Base-by-base conservation (phyloP, 2,329 filamentous ascomycete genomes). In the Lachnellula occidentalis region DNA sequence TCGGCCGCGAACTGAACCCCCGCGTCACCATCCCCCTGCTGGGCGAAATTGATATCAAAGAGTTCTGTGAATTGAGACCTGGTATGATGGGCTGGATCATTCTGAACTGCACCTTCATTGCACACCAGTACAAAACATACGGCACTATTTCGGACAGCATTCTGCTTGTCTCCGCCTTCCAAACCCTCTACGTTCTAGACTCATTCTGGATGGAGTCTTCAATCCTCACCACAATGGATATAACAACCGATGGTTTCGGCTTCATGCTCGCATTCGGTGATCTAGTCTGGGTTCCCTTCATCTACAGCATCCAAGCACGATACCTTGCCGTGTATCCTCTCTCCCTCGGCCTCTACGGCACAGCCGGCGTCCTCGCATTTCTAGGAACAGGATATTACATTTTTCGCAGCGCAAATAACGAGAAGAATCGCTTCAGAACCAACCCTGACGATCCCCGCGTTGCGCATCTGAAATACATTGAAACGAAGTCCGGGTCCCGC, bases 201-300 rank as follows among this genome's bases (percentile, higher is more conserved):
- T 84, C 85, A 7, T 83, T 90, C 60, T 91, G 86, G 76, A 94
- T 92, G 80, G 92, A 97, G 71, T 80, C 88, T 0, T 87, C 90
- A 2, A 87, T 96, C 58, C 75, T 96, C 60, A 96, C 92, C 1
- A 96, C 91, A 34, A 96, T 97, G 74, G 92, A 97, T 68, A 87
- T 96, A 61, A 95, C 87, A 50, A 89, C 85, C 42, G 92, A 97
- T 65, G 92, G 92, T 5, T 96, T 97, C 64, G 92, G 92, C 51
- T 90, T 90, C 75, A 97, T 97, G 92, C 79, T 97, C 34, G 78
- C 89, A 2, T 96, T 96, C 69, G 92, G 91, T 53, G 92, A 97
- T 66, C 78, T 96, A 5, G 88, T 88, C 58, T 97, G 92, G 92
- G 81, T 96, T 2, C 92, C 92, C 0, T 95, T 95, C 70, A 78